Conservation (phyloP, 192 early-diverging fungal species). For the Coemansia sp. region DNA sequence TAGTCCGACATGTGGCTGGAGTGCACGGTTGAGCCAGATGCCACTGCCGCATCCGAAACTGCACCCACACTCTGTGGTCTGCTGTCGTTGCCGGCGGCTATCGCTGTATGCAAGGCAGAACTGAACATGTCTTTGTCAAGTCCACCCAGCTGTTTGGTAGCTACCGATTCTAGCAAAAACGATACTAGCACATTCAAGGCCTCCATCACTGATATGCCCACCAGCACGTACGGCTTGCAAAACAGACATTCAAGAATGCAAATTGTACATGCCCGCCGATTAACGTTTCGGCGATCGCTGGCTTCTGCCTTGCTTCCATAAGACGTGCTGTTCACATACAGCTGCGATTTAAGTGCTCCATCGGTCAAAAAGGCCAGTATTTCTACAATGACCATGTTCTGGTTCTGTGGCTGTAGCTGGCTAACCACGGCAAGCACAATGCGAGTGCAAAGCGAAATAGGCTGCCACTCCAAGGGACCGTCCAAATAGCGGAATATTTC, state of each 20-base stretch:
- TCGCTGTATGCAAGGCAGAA: slow-evolving; percentile 12
- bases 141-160: slow-evolving; percentile 1
- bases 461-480: slow-evolving; percentile 29
- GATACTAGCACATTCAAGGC: slow-evolving; percentile 46
- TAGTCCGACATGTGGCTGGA: slow-evolving; percentile 16
- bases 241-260: slow-evolving; percentile 47
- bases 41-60: neutral
- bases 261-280: slow-evolving; percentile 33
- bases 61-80: neutral
- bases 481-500: slow-evolving; percentile 49
- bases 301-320: neutral
- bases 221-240: slow-evolving; percentile 48
- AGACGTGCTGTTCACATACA: slow-evolving; percentile 7
- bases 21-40: neutral
- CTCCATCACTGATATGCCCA: slow-evolving; percentile 55
- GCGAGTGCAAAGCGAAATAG: slow-evolving; percentile 27
- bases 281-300: slow-evolving; percentile 6
- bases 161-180: slow-evolving; percentile 34
- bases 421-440: slow-evolving; percentile 24
- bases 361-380: slow-evolving; percentile 39
- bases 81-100: neutral
- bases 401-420: slow-evolving; percentile 45
- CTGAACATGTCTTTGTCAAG: slow-evolving; percentile 24
- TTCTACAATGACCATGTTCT: slow-evolving; percentile 54
- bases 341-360: slow-evolving; percentile 18